Percentiles rank a stretch among this genome's conserved stretches.
Evolutionary conservation across 2,329 filamentous ascomycete genomes (phyloP).

Genomic region (Paramyrothecium roridum): DNA sequence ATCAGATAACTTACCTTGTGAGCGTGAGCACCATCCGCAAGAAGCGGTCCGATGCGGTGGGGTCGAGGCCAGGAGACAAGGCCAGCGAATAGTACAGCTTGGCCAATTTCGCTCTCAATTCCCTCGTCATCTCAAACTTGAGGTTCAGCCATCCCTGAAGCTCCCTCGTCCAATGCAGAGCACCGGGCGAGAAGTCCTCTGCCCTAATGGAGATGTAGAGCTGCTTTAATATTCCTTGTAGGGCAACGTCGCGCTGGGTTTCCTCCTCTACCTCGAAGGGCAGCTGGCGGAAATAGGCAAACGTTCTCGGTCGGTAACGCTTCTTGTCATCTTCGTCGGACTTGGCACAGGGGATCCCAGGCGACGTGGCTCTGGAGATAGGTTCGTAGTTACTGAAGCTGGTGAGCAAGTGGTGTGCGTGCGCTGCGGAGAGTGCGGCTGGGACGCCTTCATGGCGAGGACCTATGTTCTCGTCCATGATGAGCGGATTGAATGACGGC

Average conservation of each 20-base stretch:
- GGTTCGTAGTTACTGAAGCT: slow-evolving; percentile 55
- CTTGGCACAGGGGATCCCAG: slow-evolving; percentile 59
- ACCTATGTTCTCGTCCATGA: slow-evolving; percentile 37
- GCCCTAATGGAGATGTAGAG: slow-evolving; percentile 89
- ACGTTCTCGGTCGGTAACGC: slow-evolving; percentile 82
- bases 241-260: slow-evolving; percentile 69
- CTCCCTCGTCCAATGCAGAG: slow-evolving; percentile 95
- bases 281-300: slow-evolving; percentile 86
- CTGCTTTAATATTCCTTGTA: slow-evolving; percentile 87
- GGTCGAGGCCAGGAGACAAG: slow-evolving; percentile 84
- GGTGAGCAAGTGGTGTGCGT: slow-evolving; percentile 25
- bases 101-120: slow-evolving; percentile 78
- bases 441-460: slow-evolving; percentile 25
- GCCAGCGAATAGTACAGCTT: slow-evolving; percentile 93
- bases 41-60: slow-evolving; percentile 80
- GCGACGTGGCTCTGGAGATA: slow-evolving; percentile 82
- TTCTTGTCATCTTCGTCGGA: slow-evolving; percentile 51
- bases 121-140: slow-evolving; percentile 93
- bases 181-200: slow-evolving; percentile 90
- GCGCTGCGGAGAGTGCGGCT: slow-evolving; percentile 26
- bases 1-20: slow-evolving; percentile 68
- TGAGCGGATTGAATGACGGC: slow-evolving; percentile 1
- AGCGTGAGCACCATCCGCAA: slow-evolving; percentile 94
- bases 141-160: slow-evolving; percentile 91
- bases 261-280: slow-evolving; percentile 87